These are phyloP conservation scores for Picea mariana DNA, from an alignment of 83 land plant genomes.

Conservation along the genomic window DNA sequence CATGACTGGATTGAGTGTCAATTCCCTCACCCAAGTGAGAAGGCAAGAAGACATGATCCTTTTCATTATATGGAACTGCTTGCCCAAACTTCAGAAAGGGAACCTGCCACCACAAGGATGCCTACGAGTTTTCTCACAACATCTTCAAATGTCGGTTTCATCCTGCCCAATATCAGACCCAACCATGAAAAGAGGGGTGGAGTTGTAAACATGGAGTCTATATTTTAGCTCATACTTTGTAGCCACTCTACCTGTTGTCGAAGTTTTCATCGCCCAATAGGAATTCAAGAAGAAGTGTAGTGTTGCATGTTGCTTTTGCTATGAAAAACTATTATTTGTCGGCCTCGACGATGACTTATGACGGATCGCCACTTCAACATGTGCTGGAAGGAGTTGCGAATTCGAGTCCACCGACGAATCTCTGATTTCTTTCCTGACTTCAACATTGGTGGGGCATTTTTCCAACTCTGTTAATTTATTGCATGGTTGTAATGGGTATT, in stretches of 20 bases:
- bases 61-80: slow-evolving; percentile 36
- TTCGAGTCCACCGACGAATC: background rate
- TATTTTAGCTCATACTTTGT: slow-evolving; percentile 58
- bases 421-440: slow-evolving; percentile 22
- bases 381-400: slow-evolving; percentile 10
- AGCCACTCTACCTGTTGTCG: slow-evolving; percentile 23
- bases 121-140: slow-evolving; percentile 57
- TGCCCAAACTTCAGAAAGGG: slow-evolving; percentile 58
- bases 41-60: slow-evolving; percentile 63
- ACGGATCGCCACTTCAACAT: too few relatives aligned
- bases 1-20: slow-evolving; percentile 78
- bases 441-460: slow-evolving; percentile 19
- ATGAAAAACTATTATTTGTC: too few relatives aligned
- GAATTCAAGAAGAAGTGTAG: too few relatives aligned
- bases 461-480: too few relatives aligned
- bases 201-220: slow-evolving; percentile 51
- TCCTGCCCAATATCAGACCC: slow-evolving; percentile 54
- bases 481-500: too few relatives aligned
- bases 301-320: too few relatives aligned
- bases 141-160: slow-evolving; percentile 74
- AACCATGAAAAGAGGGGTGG: slow-evolving; percentile 59
- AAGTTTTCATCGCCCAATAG: too few relatives aligned
- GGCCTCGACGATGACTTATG: too few relatives aligned
- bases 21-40: slow-evolving; percentile 63
- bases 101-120: slow-evolving; percentile 46